Evolutionary conservation across 2,329 filamentous ascomycete species (phyloP), one percentile per base, ranked within the genome.

Genomic region (Trichoderma atrobrunneum): DNA sequence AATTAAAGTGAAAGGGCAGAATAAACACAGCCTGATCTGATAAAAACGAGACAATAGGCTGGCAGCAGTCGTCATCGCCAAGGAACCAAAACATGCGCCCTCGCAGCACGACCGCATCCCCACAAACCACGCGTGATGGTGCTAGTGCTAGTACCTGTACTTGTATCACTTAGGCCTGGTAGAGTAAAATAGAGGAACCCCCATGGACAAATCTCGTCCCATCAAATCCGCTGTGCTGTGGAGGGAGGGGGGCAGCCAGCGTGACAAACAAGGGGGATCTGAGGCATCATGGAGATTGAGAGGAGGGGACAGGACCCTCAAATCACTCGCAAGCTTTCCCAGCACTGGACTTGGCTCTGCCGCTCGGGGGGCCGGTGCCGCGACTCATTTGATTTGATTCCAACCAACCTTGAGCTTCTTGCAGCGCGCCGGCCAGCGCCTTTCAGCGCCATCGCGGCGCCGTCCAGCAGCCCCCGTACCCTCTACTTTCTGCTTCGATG

Each of bases 401-500:
- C 36, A 39, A 39, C 62, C 62, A 60, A 14, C 51, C 57, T 21
- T 21, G 7, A 30, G 2, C 61, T 16, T 39, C 34, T 39, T 43
- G 32, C 61, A 63, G 61, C 59, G 32, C 32, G 59, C 61, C 61
- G 57, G 7, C 30, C 57, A 60, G 57, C 63, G 48, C 63, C 65
- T 32, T 60, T 21, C 65, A 61, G 65, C 65, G 56, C 65, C 65
- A 43, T 68, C 64, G 43, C 54, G 43, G 65, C 54, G 51, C 24
- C 32, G 32, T 18, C 43, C 64, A 59, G 32, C 59, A 62, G 43
- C 30, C 21, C 39, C n/a, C 6, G 59, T 36, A 64, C 63, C 39
- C 63, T n/a, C 63, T 65, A 56, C 63, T 7, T 54, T 12, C 36
- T 16, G 14, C 32, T 34, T 14, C n/a, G 62, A 54, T 11, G 30